Evolutionary conservation across 345 rosid genomes (phyloP), one percentile per base, ranked within the genome.

Genomic region (Cardamine resedifolia): DNA sequence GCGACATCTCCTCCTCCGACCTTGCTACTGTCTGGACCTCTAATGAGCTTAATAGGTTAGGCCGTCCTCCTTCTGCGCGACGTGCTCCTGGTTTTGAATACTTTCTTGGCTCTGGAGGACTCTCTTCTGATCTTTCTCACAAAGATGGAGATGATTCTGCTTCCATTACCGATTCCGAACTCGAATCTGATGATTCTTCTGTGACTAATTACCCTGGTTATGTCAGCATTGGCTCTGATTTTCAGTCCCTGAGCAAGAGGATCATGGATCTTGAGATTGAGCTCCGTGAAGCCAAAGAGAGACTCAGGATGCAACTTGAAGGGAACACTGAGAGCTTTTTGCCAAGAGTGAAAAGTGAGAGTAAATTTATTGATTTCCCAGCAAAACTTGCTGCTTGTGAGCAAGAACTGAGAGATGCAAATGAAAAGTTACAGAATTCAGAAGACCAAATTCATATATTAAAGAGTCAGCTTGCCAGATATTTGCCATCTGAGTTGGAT

Each of bases 81-180:
- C 87, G 83, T 66, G 88, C 89, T 78, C 88, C 87, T 55, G 93
- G 88, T 66, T 86, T 88, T 56, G 83, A 83, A 23, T 78, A 80
- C 81, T 88, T 88, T 61, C 86, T 80, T 43, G 93, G 96, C 62
- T 76, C 87, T 43, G 87, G 80, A 58, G 87, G 80, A 71, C 76
- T 77, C 76, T 79, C 76, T 64, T 72, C 86, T 66, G 90, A 88
- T 75, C 43, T 64, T 63, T 73, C 78, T 63, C 81, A 68, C 62
- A 87, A 81, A 79, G 93, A 85, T 75, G 90, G 85, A 66, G 88
- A 90, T 77, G 94, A 88, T 47, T 84, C 84, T 16, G 85, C 87
- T 64, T 86, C 88, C 18, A 24, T 78, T 56, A 77, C 91, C 1
- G 96, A 94, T 76, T 91, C 90, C 15, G 97, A 89, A 23, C 33